Percentiles rank a stretch among this genome's conserved stretches.
Conservation (phyloP, 2,329 filamentous ascomycete genomes). For the Xylariaceae sp. region DNA sequence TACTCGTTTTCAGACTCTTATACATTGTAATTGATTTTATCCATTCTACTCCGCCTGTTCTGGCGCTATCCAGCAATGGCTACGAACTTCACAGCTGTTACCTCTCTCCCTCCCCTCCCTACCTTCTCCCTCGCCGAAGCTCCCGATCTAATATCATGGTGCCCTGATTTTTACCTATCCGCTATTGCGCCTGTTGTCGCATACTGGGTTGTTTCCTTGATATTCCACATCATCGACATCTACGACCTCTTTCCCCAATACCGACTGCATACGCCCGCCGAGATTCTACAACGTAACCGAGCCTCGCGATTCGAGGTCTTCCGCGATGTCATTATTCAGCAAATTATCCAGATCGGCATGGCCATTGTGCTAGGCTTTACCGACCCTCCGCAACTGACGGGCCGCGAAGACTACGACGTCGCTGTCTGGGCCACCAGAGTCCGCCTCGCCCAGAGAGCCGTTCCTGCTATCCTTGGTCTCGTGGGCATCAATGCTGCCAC, state of each 20-base stretch:
- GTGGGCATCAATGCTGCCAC: constrained; percentile 78
- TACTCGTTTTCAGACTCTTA: constrained; percentile 28
- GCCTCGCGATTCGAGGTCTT: constrained; percentile 85
- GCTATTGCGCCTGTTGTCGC: constrained; percentile 78
- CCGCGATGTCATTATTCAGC: constrained; percentile 90
- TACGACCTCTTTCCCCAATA: constrained; percentile 89
- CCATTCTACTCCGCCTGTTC: constrained; percentile 1
- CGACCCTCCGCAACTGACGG: constrained; percentile 76
- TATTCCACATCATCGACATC: constrained; percentile 88
- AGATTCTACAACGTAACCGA: constrained; percentile 86
- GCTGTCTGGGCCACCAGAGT: constrained; percentile 88
- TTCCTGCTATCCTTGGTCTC: constrained; percentile 74
- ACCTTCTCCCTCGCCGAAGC: constrained; percentile 76
- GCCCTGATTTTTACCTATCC: constrained; percentile 82
- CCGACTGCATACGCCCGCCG: constrained; percentile 91
- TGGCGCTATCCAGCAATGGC: constrained; percentile 43
- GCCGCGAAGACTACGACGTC: constrained; percentile 84
- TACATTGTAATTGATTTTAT: constrained; percentile 31
- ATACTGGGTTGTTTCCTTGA: constrained; percentile 86
- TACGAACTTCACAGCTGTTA: constrained; percentile 59
- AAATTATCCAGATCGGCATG: constrained; percentile 82
- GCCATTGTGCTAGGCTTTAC: constrained; percentile 71
- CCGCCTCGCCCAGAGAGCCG: constrained; percentile 76
- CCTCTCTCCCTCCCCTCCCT: constrained; percentile 83
- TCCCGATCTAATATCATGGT: constrained; percentile 74